A percentile compares a stretch with the other conserved stretches of the same genome.
These are phyloP conservation scores for Ashbya aceris DNA, from an alignment of 1,139 yeast genomes.

Conservation along the genomic window DNA sequence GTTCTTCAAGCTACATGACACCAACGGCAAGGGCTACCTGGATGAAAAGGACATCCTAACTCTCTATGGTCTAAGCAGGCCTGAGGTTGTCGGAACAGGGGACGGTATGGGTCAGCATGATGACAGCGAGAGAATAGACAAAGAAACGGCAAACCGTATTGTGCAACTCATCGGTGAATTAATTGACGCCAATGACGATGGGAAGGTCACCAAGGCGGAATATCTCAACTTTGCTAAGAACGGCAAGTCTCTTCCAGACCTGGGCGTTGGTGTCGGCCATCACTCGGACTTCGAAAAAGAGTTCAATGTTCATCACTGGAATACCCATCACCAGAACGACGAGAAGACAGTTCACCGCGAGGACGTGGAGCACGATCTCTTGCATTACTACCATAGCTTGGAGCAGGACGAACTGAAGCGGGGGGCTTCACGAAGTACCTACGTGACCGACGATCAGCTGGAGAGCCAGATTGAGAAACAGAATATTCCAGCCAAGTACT, in stretches of 20 bases:
- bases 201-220: conserved; percentile 55
- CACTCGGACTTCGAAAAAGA: conserved; percentile 91
- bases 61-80: conserved; percentile 70
- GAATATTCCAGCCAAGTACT: conserved; percentile 33
- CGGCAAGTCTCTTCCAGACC: conserved; percentile 80
- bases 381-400: conserved; percentile 80
- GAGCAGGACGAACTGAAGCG: conserved; percentile 57
- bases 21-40: conserved; percentile 43
- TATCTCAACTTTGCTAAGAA: conserved; percentile 53
- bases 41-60: conserved; percentile 61
- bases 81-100: conserved; percentile 74
- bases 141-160: conserved; percentile 50
- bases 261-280: conserved; percentile 94
- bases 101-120: conserved; percentile 82
- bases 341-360: conserved; percentile 77
- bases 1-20: conserved; percentile 79
- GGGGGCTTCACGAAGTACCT: conserved; percentile 32
- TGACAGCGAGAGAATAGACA: conserved; percentile 48
- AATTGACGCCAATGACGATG: conserved; percentile 62
- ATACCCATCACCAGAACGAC: conserved; percentile 63
- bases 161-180: conserved; percentile 45
- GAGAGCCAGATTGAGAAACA: conserved; percentile 30
- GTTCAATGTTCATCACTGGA: conserved; percentile 94
- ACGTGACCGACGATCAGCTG: conserved; percentile 34
- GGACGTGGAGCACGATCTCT: conserved; percentile 79